Conservation (phyloP, 208 protist species). For the Leptomonas pyrrhocoris region DNA sequence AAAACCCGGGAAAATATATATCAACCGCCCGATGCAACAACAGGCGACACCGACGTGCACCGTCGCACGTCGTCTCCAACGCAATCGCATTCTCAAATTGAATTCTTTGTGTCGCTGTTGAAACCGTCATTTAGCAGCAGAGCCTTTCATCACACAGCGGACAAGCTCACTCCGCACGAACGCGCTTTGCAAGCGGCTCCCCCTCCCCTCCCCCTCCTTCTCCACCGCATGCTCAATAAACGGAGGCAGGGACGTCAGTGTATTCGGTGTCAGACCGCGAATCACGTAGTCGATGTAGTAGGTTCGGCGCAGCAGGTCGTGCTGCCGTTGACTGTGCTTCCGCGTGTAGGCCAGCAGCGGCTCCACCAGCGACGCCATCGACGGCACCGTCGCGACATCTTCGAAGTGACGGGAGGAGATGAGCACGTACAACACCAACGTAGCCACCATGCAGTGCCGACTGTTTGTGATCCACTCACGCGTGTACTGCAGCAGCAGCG, state of each 20-base stretch:
- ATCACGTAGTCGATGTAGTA: conserved; percentile 93
- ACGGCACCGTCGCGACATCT: conserved; percentile 59
- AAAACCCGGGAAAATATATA: too few species aligned
- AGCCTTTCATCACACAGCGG: too few species aligned
- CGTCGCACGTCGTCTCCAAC: too few species aligned
- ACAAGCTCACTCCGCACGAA: conserved; percentile 23
- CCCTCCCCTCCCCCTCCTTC: too few species aligned
- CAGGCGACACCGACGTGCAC: too few species aligned
- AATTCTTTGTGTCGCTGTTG: neutral
- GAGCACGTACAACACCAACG: conserved; percentile 68
- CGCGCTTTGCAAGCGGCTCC: conserved; percentile 26
- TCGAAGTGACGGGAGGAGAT: conserved; percentile 68
- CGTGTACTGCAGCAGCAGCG: conserved; percentile 86
- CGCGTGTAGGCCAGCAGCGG: conserved; percentile 86
- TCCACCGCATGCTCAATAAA: conserved; percentile 41
- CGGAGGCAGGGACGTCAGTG: conserved; percentile 68
- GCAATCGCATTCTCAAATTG: too few species aligned
- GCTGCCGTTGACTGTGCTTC: conserved; percentile 86
- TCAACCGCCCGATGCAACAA: too few species aligned
- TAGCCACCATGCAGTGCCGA: conserved; percentile 79
- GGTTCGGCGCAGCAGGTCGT: conserved; percentile 78
- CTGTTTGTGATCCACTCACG: conserved; percentile 93
- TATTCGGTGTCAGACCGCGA: conserved; percentile 50
- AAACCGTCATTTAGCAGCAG: conserved; percentile 11
- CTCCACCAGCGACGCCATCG: conserved; percentile 69